Conservation (phyloP, 2,329 filamentous ascomycete genomes). For the Monilinia vaccinii-corymbosi region DNA sequence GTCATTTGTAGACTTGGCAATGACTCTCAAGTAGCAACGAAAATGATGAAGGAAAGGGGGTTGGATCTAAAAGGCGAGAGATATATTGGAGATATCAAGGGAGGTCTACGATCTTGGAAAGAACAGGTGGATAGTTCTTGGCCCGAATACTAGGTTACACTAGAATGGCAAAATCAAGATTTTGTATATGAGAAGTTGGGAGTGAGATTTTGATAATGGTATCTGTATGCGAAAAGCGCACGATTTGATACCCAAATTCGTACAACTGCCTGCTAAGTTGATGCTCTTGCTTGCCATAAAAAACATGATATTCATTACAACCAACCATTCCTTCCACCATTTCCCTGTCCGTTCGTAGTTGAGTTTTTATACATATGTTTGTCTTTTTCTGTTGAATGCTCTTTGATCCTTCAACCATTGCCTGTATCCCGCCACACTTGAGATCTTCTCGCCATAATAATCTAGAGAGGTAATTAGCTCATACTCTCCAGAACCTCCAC, state of each 20-base stretch:
- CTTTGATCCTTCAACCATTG: constrained; percentile 97
- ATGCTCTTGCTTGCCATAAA: constrained; percentile 1
- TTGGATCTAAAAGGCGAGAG: constrained; percentile 39
- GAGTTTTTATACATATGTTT: constrained; percentile 23
- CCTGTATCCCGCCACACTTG: constrained; percentile 81
- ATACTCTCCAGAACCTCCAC: not conserved
- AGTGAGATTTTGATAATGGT: constrained; percentile 9
- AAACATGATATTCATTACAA: constrained; percentile 4
- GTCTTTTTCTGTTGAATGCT: constrained; percentile 82
- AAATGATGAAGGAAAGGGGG: constrained; percentile 52
- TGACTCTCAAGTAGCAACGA: constrained; percentile 64
- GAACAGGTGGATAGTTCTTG: constrained; percentile 51
- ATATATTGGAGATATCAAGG: constrained; percentile 61
- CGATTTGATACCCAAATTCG: not conserved
- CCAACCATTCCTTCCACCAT: not conserved
- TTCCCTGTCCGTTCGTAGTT: constrained; percentile 8
- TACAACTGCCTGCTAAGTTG: constrained; percentile 1
- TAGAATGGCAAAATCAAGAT: not conserved
- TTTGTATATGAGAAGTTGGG: not conserved
- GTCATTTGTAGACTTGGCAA: constrained; percentile 68
- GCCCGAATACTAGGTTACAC: constrained; percentile 41
- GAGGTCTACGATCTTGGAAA: constrained; percentile 67
- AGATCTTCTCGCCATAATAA: constrained; percentile 98
- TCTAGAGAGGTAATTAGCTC: constrained; percentile 37
- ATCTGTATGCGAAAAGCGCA: not conserved